Base-by-base conservation (phyloP, 1,139 yeast genomes). In the Cylindricascospora bacillispora region DNA sequence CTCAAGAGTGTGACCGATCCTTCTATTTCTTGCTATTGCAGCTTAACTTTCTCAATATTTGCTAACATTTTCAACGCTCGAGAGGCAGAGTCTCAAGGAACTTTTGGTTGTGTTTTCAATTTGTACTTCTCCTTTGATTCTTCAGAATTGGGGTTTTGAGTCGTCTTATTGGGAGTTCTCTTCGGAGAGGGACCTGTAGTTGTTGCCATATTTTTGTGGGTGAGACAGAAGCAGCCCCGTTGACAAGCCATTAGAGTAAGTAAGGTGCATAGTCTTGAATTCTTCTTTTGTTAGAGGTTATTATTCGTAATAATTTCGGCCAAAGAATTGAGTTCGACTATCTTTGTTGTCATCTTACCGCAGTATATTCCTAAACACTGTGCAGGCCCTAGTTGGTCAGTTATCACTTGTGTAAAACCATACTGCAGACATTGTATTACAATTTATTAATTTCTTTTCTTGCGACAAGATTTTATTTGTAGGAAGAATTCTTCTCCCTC, bases 281-380 rank as follows among this genome's bases (percentile, higher is more conserved):
- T 76, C 81, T 65, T 66, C 48, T 30, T 37, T 28, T 33, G 11
- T 20, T 6, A 10, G 15, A 12, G 6, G 12, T 22, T 22, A 7
- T 6, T 6, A 12, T 6, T 7, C n/a, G 7, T 12, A 6, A 10
- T 7, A 12, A 22, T n/a, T 11, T 12, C 7, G 24, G 20, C 5
- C 22, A 18, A 12, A 17, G 41, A 53, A 65, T 63, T 62, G 74
- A 69, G 79, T 70, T 73, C 76, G 75, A 39, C 47, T 58, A 42
- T 49, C 54, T 51, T 47, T 45, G 54, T 47, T 48, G 52, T 48
- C 54, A 39, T 47, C 44, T 46, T 52, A 49, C 55, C 43, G 63
- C 86, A 70, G 79, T 82, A 79, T 79, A 79, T 79, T 79, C 92
- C 92, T 78, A 76, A 65, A 75, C 89, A 69, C 80, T 77, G 75